phyloP scores from a whole-genome alignment of 768 basidiomycete species.

The Termitomyces sp. region DNA sequence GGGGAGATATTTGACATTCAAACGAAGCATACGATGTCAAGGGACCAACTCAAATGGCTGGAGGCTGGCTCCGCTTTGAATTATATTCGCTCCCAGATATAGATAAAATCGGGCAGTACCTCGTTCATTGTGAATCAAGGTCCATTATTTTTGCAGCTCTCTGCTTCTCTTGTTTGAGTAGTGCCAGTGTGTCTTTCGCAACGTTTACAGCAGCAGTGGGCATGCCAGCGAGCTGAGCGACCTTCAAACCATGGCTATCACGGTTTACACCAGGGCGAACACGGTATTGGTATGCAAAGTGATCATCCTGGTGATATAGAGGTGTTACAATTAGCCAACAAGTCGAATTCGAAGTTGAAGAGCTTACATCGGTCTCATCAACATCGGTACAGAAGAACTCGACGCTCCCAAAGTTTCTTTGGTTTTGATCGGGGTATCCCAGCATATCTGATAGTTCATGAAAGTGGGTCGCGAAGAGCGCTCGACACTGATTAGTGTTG shows the following conservation, averaged over 20 bases:
- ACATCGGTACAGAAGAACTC: slow-evolving; percentile 90
- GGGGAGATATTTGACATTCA: slow-evolving; percentile 65
- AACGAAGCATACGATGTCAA: slow-evolving; percentile 86
- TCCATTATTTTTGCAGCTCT: not conserved
- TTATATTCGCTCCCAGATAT: slow-evolving; percentile 66
- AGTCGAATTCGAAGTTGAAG: not conserved
- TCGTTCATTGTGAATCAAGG: not conserved
- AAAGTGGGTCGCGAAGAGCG: slow-evolving; percentile 99
- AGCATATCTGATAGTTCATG: slow-evolving; percentile 90
- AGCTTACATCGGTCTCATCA: slow-evolving; percentile 67
- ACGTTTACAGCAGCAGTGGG: slow-evolving; percentile 58
- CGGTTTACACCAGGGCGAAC: slow-evolving; percentile 82
- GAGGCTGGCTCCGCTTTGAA: slow-evolving; percentile 88
- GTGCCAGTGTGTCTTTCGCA: slow-evolving; percentile 50
- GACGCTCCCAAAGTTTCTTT: slow-evolving; percentile 54
- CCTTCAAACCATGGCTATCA: slow-evolving; percentile 88
- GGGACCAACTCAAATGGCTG: slow-evolving; percentile 90
- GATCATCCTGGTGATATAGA: slow-evolving; percentile 54
- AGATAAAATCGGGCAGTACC: slow-evolving; percentile 1
- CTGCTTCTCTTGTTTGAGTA: slow-evolving; percentile 24
- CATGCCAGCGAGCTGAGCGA: slow-evolving; percentile 85
- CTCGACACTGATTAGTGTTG: slow-evolving; percentile 65
- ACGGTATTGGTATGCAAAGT: slow-evolving; percentile 82
- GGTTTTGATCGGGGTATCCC: slow-evolving; percentile 45
- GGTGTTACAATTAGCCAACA: not conserved